Base-by-base conservation (phyloP, 306 rosid genomes). In the Glycine soja region DNA sequence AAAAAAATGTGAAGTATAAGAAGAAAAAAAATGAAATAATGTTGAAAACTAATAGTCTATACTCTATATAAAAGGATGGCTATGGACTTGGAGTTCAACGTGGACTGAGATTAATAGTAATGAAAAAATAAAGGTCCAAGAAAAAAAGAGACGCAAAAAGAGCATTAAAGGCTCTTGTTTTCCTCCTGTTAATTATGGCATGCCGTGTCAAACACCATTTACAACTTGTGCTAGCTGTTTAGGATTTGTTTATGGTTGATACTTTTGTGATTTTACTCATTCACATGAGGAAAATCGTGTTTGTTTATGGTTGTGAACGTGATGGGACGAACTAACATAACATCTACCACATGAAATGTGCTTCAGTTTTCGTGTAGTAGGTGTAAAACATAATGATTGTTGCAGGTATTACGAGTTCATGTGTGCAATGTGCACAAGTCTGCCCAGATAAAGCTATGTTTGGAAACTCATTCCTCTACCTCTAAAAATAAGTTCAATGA, bases 341-440 rank as follows among this genome's bases (percentile, higher is more conserved):
- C 18, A 54, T 47, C 36, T 68, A 67, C 14, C n/a, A n/a, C 81
- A 34, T 38, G 67, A 75, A 82, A 69, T 34, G 18, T 82, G 76
- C 24, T 18, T 40, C 19, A 79, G 42, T 66, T 14, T 74, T 81
- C 50, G 12, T 34, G 65, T 11, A n/a, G 65, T 11, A n/a, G 19
- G 42, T 59, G 10, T 51, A 3, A 13, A 51, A 10, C 53, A 48
- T 3, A 12, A 48, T 10, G n/a, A 10, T 48, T 48, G n/a, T 47
- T 45, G 9, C 51, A 36, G 40, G 40, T 36, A 36, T 36, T 36
- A 36, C 40, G 5, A 24, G 30, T 24, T 24, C 30, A 24, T 24
- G 30, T 24, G 30, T 24, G 30, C 30, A 24, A 24, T 24, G 30
- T 24, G 30, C 30, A 24, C 30, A 24, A 24, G 30, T 24, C 30